Percentiles rank a stretch among this genome's conserved stretches.
These are phyloP conservation scores for Elaeagnus macrophylla DNA, from an alignment of 306 rosid species.

Conservation along the genomic window DNA sequence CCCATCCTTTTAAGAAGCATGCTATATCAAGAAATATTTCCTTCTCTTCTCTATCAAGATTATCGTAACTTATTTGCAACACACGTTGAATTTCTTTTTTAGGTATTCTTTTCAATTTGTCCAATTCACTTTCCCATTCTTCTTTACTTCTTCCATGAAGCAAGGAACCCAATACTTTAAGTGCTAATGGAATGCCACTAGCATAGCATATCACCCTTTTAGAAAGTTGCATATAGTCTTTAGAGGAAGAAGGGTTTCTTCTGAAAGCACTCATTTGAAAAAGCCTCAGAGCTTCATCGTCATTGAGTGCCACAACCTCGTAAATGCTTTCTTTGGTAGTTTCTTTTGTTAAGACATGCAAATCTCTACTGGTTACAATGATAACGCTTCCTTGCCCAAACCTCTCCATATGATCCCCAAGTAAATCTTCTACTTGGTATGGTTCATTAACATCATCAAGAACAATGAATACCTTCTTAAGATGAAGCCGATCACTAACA, in stretches of 20 bases:
- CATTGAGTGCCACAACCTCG: background rate
- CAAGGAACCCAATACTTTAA: background rate
- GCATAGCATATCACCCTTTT: background rate
- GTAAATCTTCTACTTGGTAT: background rate
- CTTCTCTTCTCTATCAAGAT: background rate
- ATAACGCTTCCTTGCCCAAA: background rate
- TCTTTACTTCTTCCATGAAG: background rate
- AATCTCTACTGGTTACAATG: background rate
- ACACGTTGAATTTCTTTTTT: background rate
- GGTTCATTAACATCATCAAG: background rate
- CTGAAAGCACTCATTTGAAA: background rate
- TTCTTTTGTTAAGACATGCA: background rate
- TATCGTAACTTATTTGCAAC: constrained; percentile 3
- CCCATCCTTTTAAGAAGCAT: background rate
- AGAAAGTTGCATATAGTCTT: background rate
- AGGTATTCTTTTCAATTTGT: background rate
- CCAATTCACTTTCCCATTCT: background rate
- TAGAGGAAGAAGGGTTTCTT: background rate
- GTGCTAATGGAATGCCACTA: background rate
- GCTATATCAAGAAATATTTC: constrained; percentile 1
- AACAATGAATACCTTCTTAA: background rate
- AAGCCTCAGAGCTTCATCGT: background rate
- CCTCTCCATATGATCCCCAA: too few species aligned
- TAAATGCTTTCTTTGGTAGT: background rate
- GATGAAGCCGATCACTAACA: background rate